Evolutionary conservation across 2,329 filamentous ascomycete species (phyloP).

Genomic region (Hansfordia pulvinata): DNA sequence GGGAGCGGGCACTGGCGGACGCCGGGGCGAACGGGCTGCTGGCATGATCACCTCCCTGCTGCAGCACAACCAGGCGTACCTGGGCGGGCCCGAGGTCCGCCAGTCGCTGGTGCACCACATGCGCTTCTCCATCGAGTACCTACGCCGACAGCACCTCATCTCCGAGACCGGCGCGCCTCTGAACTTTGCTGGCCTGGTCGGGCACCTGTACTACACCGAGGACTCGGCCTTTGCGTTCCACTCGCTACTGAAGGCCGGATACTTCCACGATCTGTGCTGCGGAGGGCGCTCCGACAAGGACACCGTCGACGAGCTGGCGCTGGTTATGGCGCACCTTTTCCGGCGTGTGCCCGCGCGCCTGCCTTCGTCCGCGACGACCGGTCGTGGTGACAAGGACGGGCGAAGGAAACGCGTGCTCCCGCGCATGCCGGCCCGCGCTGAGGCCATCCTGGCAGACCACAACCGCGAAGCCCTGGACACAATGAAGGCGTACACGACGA

Average conservation of each 20-base stretch:
- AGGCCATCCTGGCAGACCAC: conserved; percentile 44
- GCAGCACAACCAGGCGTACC: conserved; percentile 54
- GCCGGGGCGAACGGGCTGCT: no score
- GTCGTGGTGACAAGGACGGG: conserved; percentile 26
- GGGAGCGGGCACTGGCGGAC: no score
- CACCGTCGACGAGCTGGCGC: conserved; percentile 45
- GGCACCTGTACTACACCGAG: conserved; percentile 65
- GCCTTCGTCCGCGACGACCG: no score
- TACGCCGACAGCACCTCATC: conserved; percentile 55
- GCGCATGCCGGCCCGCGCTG: no score
- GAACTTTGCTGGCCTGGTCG: conserved; percentile 58
- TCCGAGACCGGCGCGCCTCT: conserved; percentile 46
- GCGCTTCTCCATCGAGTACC: conserved; percentile 69
- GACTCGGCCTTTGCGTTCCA: conserved; percentile 68
- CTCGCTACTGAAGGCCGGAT: conserved; percentile 56
- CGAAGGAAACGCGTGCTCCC: no score
- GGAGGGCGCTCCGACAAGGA: conserved; percentile 24
- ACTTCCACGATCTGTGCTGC: conserved; percentile 49
- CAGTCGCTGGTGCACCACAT: conserved; percentile 63
- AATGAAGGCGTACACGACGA: conserved; percentile 56
- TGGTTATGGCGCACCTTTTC: conserved; percentile 61
- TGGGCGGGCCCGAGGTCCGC: conserved; percentile 55
- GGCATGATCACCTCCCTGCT: conserved; percentile 57
- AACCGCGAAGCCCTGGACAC: conserved; percentile 52
- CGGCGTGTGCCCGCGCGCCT: conserved; percentile 44